Base-by-base conservation (phyloP, 1,139 yeast species). In the Saccharomyces hybrid region DNA sequence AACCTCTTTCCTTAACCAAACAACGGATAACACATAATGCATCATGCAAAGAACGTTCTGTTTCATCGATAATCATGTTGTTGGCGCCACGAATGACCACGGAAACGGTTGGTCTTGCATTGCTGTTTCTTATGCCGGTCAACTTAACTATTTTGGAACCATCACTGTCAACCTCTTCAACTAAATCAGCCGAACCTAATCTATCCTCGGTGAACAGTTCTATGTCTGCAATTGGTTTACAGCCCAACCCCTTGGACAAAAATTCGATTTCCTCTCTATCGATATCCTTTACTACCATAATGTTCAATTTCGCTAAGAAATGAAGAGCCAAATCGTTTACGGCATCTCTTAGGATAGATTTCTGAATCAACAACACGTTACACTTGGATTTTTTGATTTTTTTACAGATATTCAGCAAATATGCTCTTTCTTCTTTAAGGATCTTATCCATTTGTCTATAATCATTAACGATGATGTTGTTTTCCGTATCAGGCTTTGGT, bases 381-480 rank as follows among this genome's bases (percentile, higher is more conserved):
- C 99, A 93, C 73, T 91, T 93, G 58, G 98, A 86, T 78, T 93
- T 95, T 71, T 95, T 93, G 73, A 93, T 90, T 71, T 88, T 89
- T 73, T 93, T 93, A 78, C 97, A 91, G 70, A 95, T 87, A 72
- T 93, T 91, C 69, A 93, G 80, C 69, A 93, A 76, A 70, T 93
- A 93, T 29, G 96, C 95, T 70, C 99, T 84, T 77, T 93, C 99
- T 73, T 93, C 99, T 70, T 95, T 95, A 69, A 93, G 78, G 64
- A 93, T 93, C 76, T 91, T 93, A 74, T 93, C 99, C 99, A 93
- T 93, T 73, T 95, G 99, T 74, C 99, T 83, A 75, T 93, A 93
- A 72, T 93, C 99, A 70, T 88, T 93, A 54, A 93, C 98, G 53
- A 95, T 96, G 55, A 93, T 95, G 69, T 91, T 93, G 70, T 93